These are phyloP conservation scores for Gaultheria prostrata DNA, from an alignment of 148 eudicot genomes.

Conservation along the genomic window DNA sequence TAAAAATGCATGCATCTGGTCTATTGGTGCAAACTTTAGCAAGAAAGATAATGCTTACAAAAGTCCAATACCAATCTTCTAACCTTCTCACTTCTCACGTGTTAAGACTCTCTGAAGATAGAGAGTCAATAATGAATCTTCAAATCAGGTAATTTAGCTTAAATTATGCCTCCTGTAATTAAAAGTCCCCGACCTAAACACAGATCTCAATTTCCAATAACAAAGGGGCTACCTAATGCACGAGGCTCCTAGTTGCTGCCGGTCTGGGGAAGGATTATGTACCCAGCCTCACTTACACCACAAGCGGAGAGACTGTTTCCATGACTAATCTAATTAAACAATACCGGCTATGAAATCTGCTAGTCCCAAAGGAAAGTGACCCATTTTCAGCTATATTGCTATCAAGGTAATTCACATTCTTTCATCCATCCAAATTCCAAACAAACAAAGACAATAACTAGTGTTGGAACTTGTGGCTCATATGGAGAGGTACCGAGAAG, in stretches of 20 bases:
- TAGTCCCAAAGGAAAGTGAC: neutral
- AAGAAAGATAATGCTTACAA: neutral
- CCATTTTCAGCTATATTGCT: neutral
- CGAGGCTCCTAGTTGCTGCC: neutral
- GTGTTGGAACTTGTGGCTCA: no score
- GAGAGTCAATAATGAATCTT: neutral
- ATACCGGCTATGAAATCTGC: neutral
- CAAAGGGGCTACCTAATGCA: neutral
- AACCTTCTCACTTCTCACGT: neutral
- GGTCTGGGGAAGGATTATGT: neutral
- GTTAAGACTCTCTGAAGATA: neutral
- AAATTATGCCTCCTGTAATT: neutral
- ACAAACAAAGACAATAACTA: no score
- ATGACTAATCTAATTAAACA: neutral
- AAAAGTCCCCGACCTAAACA: neutral
- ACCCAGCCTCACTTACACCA: neutral
- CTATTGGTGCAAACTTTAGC: neutral
- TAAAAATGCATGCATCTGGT: neutral
- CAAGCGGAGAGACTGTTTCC: neutral
- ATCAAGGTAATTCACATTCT: neutral
- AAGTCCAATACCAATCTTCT: neutral
- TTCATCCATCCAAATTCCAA: neutral
- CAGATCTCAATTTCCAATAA: neutral
- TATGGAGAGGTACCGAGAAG: no score
- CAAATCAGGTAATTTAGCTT: neutral